Conservation (phyloP, 225 moss, liverwort and hornwort species). For the Pseudisothecium myosuroides region DNA sequence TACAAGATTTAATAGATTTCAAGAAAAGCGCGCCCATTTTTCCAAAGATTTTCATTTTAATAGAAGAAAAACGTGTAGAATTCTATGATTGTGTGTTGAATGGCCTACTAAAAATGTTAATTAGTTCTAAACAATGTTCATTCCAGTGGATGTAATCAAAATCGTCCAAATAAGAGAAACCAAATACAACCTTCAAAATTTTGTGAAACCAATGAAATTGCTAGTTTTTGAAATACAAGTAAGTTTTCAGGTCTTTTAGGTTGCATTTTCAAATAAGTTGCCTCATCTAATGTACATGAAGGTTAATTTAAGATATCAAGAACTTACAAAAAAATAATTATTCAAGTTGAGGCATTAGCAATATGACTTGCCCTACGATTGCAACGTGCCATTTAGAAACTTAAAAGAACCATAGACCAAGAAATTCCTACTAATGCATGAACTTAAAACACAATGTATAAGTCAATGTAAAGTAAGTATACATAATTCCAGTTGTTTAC, state of each 20-base stretch:
- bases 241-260: neutral
- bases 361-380: neutral
- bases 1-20: neutral
- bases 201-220: neutral
- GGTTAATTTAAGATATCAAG: neutral
- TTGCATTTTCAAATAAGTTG: neutral
- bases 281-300: neutral
- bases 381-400: neutral
- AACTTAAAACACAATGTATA: neutral
- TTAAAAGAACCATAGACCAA: too few species aligned
- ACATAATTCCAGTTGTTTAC: neutral
- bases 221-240: neutral
- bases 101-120: neutral
- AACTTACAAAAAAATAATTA: neutral
- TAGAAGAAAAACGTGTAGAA: neutral
- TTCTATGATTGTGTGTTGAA: accelerated
- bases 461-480: neutral
- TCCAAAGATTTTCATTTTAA: neutral
- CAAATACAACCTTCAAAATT: neutral
- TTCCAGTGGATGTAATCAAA: neutral
- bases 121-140: too few species aligned
- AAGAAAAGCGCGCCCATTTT: accelerated
- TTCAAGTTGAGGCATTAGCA: neutral
- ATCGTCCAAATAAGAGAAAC: neutral
- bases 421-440: too few species aligned